These are phyloP conservation scores for Cystobasidiaceae sp. DNA, from an alignment of 1,284 basidiomycete genomes.

Conservation along the genomic window DNA sequence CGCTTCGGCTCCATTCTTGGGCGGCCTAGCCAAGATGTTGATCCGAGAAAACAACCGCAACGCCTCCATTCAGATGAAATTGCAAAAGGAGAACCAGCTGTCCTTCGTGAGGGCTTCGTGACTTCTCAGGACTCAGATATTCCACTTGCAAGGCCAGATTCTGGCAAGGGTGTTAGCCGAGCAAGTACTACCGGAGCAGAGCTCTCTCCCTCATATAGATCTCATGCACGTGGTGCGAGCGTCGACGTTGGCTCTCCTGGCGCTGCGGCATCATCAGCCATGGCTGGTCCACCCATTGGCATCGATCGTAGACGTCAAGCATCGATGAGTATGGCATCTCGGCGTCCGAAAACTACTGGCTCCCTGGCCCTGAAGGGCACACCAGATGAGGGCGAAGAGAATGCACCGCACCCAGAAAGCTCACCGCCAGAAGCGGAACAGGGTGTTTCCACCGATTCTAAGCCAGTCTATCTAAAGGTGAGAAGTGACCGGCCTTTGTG, in stretches of 20 bases:
- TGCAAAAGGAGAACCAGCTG: not conserved
- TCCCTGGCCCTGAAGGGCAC: not conserved
- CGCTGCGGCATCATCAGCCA: not conserved
- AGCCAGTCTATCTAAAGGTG: slow-evolving; percentile 75
- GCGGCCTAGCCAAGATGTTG: slow-evolving; percentile 30
- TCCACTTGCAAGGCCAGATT: slow-evolving; percentile 34
- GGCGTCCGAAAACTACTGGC: slow-evolving; percentile 26
- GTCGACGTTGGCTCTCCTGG: slow-evolving; percentile 29
- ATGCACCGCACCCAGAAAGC: slow-evolving; percentile 29
- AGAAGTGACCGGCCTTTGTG: too few species aligned
- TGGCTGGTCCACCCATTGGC: not conserved
- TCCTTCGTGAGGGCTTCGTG: not conserved
- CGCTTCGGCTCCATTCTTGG: slow-evolving; percentile 46
- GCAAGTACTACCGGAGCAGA: slow-evolving; percentile 39
- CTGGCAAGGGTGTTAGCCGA: slow-evolving; percentile 35
- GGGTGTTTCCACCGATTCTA: slow-evolving; percentile 56
- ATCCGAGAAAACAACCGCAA: slow-evolving; percentile 15
- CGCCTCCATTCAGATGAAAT: not conserved
- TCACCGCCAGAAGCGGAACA: slow-evolving; percentile 47
- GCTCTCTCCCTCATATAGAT: slow-evolving; percentile 29
- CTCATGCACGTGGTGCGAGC: slow-evolving; percentile 34
- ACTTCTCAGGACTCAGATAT: slow-evolving; percentile 33
- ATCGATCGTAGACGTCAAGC: slow-evolving; percentile 5
- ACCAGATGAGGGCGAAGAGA: slow-evolving; percentile 32
- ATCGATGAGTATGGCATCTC: slow-evolving; percentile 5